Conservation (phyloP, 2,329 filamentous ascomycete genomes). For the Pestalotiopsis sp. region DNA sequence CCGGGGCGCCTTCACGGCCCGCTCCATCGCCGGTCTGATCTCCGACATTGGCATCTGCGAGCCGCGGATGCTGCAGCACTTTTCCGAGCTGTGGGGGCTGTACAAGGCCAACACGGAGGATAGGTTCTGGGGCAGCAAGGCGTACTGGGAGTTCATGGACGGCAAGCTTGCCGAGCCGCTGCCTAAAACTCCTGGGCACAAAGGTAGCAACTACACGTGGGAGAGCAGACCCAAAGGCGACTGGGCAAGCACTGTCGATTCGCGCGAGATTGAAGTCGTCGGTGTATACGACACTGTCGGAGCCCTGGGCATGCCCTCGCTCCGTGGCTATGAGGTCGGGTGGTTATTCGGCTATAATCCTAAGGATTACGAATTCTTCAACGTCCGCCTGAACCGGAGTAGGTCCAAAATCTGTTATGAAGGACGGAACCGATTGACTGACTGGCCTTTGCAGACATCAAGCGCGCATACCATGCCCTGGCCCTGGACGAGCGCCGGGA, state of each 20-base stretch:
- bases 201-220: neutral
- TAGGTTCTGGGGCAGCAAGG: constrained; percentile 11
- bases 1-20: constrained; percentile 41
- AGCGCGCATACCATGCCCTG: constrained; percentile 40
- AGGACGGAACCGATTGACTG: neutral
- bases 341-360: constrained; percentile 17
- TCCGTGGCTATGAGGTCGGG: constrained; percentile 22
- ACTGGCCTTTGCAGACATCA: constrained; percentile 25
- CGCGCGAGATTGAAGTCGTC: constrained; percentile 26
- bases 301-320: constrained; percentile 28
- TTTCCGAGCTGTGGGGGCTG: constrained; percentile 14
- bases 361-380: constrained; percentile 17
- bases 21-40: constrained; percentile 40
- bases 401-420: constrained; percentile 11
- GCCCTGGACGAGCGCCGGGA: constrained; percentile 38
- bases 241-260: constrained; percentile 1
- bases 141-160: constrained; percentile 15
- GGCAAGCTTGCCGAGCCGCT: constrained; percentile 7
- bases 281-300: constrained; percentile 36
- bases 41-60: constrained; percentile 24
- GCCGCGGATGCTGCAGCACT: constrained; percentile 18
- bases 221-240: constrained; percentile 7
- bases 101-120: constrained; percentile 14
- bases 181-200: neutral
- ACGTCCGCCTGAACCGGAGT: constrained; percentile 16